phyloP scores from a whole-genome alignment of 1,139 yeast genomes.

The Saccharomyces hybrid region DNA sequence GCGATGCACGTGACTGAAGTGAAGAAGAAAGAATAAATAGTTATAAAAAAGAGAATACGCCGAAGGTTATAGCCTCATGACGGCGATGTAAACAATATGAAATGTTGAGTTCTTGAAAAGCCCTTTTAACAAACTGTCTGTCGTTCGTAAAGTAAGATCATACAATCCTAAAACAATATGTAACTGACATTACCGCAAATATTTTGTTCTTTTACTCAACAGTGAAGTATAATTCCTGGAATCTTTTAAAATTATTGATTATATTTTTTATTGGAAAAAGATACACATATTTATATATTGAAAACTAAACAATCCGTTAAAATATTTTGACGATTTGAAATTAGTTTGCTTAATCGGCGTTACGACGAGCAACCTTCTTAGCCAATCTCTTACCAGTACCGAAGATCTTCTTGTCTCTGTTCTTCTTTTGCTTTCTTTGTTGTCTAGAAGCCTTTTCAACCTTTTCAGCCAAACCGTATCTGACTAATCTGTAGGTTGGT shows the following conservation, averaged over 20 bases:
- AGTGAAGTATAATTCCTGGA: too few species aligned
- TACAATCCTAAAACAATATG: too few species aligned
- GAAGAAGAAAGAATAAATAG: too few species aligned
- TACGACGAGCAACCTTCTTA: conserved; percentile 69
- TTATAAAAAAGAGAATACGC: too few species aligned
- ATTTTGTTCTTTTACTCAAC: too few species aligned
- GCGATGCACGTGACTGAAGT: background rate
- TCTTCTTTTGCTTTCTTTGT: conserved; percentile 99
- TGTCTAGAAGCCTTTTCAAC: conserved; percentile 98
- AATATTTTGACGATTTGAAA: background rate
- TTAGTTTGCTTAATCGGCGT: conserved; percentile 34
- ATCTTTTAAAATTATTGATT: background rate
- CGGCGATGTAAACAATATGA: too few species aligned
- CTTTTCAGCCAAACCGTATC: conserved; percentile 96
- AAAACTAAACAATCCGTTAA: background rate
- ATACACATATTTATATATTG: background rate
- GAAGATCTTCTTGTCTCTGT: conserved; percentile 98
- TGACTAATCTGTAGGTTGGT: conserved; percentile 98
- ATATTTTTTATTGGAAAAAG: conserved; percentile 1
- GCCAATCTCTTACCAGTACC: conserved; percentile 97
- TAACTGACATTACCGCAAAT: too few species aligned
- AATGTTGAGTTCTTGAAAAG: background rate
- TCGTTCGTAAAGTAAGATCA: background rate
- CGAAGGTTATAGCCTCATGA: too few species aligned
- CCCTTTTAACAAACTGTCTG: too few species aligned